Evolutionary conservation across 1,139 yeast genomes (phyloP).

Genomic region (Magnusiomyces suaveolens): DNA sequence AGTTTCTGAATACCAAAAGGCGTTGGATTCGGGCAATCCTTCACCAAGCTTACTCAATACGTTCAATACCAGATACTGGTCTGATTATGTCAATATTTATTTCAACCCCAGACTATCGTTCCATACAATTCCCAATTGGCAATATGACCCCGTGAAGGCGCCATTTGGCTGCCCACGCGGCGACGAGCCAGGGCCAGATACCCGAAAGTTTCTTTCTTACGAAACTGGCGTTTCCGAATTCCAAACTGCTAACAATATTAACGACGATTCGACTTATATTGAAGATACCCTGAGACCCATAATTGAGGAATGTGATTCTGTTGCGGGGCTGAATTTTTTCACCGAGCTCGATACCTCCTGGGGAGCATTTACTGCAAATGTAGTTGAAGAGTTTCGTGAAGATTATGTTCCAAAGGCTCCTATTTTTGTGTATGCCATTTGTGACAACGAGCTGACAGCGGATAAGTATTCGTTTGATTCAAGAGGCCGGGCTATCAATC

Average conservation of each 20-base stretch:
- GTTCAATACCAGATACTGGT: constrained; percentile 57
- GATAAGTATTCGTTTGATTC: constrained; percentile 2
- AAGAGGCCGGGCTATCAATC: not conserved
- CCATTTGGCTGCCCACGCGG: constrained; percentile 37
- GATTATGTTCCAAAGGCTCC: constrained; percentile 58
- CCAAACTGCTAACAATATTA: constrained; percentile 26
- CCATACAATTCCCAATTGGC: constrained; percentile 48
- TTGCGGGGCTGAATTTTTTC: constrained; percentile 60
- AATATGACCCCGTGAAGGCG: constrained; percentile 34
- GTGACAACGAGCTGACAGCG: constrained; percentile 20
- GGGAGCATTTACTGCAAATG: constrained; percentile 63
- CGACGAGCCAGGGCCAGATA: constrained; percentile 28
- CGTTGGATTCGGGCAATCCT: constrained; percentile 44
- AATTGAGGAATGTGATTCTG: constrained; percentile 67
- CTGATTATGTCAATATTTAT: constrained; percentile 65
- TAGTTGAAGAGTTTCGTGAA: constrained; percentile 51
- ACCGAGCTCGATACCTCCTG: constrained; percentile 70
- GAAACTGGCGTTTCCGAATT: constrained; percentile 45
- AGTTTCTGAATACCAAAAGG: constrained; percentile 51
- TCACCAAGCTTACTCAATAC: constrained; percentile 29
- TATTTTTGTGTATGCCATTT: constrained; percentile 49
- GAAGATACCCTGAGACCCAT: constrained; percentile 51
- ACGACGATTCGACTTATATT: constrained; percentile 37
- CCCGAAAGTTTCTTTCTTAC: constrained; percentile 34
- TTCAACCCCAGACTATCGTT: constrained; percentile 51